Conservation (phyloP, 768 basidiomycete species). For the Clitopilus hobsonii region DNA sequence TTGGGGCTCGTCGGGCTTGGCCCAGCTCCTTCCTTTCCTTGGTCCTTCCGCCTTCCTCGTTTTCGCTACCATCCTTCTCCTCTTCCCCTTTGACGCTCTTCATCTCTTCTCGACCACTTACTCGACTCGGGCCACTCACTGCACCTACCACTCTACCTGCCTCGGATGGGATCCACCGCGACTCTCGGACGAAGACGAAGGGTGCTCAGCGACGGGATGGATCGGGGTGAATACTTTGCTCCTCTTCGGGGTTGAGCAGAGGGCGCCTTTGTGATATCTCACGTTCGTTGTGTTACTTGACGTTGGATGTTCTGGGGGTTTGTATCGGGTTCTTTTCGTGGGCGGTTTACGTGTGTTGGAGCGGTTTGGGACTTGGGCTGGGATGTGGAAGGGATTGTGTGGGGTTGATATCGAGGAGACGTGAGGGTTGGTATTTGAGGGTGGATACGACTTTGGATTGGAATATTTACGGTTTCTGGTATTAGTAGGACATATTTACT, state of each 20-base stretch:
- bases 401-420: not conserved
- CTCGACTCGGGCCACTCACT: not conserved
- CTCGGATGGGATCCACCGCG: no score
- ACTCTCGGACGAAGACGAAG: not conserved
- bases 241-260: constrained; percentile 18
- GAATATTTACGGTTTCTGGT: not conserved
- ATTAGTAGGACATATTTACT: not conserved
- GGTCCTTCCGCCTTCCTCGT: not conserved
- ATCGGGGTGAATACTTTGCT: constrained; percentile 16
- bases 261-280: constrained; percentile 6
- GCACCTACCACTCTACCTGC: no score
- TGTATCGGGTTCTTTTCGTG: not conserved
- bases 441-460: not conserved
- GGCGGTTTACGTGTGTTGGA: no score
- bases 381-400: not conserved
- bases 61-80: constrained; percentile 1
- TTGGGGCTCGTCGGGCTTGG: not conserved
- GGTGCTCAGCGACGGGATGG: not conserved
- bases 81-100: not conserved
- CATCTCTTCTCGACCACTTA: not conserved
- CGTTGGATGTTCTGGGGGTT: not conserved
- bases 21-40: constrained; percentile 1
- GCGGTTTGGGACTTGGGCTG: not conserved
- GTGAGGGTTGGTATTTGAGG: no score
- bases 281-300: not conserved